Conservation (phyloP, 2,329 filamentous ascomycete species). For the Epichloe aotearoae region DNA sequence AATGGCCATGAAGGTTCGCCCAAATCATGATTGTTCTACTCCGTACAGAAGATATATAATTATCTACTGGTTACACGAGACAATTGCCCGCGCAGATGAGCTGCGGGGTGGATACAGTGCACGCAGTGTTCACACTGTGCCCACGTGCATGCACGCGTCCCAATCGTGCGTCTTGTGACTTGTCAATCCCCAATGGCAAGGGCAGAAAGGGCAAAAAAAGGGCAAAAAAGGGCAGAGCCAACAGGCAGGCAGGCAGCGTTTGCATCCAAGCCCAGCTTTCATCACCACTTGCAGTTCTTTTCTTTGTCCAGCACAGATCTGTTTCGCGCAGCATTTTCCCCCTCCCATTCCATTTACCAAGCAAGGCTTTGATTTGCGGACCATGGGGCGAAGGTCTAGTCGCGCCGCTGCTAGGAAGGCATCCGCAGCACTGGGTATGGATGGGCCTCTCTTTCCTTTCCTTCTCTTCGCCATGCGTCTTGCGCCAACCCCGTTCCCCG, state of each 20-base stretch:
- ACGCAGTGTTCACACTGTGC: constrained; percentile 10
- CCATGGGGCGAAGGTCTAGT: constrained; percentile 32
- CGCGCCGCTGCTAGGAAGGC: constrained; percentile 41
- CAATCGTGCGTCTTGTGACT: constrained; percentile 8
- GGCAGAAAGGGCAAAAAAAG: no score
- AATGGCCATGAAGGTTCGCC: not conserved
- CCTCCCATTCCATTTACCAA: not conserved
- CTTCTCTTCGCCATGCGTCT: not conserved
- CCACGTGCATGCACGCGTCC: constrained; percentile 10
- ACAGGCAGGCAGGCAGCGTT: not conserved
- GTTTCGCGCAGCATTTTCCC: not conserved
- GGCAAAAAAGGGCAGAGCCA: not conserved
- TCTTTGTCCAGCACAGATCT: not conserved
- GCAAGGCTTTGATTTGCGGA: not conserved
- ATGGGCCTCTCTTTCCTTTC: constrained; percentile 15
- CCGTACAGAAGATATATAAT: not conserved
- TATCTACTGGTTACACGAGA: not conserved
- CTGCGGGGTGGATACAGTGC: not conserved
- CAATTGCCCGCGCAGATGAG: no score
- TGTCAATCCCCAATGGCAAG: not conserved
- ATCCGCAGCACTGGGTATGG: constrained; percentile 38
- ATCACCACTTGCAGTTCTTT: not conserved
- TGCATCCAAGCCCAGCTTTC: not conserved
- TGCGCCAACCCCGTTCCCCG: not conserved
- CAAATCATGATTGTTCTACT: not conserved